Evolutionary conservation across 257 asterid species (phyloP), one percentile per base, ranked within the genome.

Genomic region (Nicotiana tomentosiformis): DNA sequence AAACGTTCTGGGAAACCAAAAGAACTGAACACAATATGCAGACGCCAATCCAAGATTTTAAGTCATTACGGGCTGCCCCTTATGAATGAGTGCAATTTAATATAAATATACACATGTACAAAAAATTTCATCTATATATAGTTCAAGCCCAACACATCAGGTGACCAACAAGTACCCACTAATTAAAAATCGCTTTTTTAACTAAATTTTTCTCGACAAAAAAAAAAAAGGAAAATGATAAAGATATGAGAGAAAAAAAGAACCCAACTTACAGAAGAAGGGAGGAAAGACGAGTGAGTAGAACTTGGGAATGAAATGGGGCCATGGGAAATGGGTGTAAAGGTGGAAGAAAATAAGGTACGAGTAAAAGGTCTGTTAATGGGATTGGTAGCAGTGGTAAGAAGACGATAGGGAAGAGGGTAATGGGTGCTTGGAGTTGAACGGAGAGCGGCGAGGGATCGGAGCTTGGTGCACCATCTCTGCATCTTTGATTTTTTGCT

Each of bases 381-480:
- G 39, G 78, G 76, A 88, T 84, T 86, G 30, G 91, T 77, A 68
- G 86, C 81, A 86, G 84, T 83, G 84, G 88, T 89, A 53, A 91
- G 82, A 70, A 83, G 68, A 78, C 89, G 92, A 77, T 77, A 66
- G 76, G 89, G 80, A 62, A 62, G 18, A 69, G 81, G 35, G 85
- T 83, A 39, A 0, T 39, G 35, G 20, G 83, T 83, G 68, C 60
- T 86, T 3, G 86, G 87, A 49, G 77, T 16, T 58, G 86, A 82
- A 68, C 76, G 88, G 86, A 88, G 84, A 37, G 90, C 85, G 56
- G 89, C 91, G 68, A 89, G 7, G 20, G 79, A 81, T 76, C 96
- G 94, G 90, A 89, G 87, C 79, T 85, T 88, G 46, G 90, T 84
- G 83, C 92, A 87, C 94, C 87, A 88, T 87, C 91, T 86, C 87